These are phyloP conservation scores for Podospora didyma DNA, from an alignment of 495 filamentous ascomycete species.

Conservation along the genomic window DNA sequence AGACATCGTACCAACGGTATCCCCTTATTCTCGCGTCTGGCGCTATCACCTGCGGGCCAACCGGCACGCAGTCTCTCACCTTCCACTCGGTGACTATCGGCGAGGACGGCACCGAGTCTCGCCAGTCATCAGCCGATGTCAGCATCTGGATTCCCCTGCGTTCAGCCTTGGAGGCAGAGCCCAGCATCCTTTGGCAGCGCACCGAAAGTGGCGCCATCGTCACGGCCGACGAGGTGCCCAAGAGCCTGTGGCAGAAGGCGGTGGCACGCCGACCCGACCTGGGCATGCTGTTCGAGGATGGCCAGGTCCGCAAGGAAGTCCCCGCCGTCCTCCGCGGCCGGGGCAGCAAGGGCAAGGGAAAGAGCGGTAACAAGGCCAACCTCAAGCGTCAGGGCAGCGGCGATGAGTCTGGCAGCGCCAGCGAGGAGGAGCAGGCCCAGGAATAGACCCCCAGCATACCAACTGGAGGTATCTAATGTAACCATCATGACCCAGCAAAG, in stretches of 20 bases:
- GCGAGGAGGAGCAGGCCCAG: conserved; percentile 12
- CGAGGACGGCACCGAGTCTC: conserved; percentile 10
- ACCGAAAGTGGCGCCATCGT: conserved; percentile 27
- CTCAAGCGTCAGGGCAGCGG: conserved; percentile 25
- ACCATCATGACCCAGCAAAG: too few species aligned
- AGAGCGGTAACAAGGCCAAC: conserved; percentile 38
- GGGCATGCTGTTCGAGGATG: conserved; percentile 32
- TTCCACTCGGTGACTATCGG: conserved; percentile 23
- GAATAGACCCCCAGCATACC: not conserved
- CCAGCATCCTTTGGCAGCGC: conserved; percentile 25
- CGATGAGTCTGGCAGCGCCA: conserved; percentile 24
- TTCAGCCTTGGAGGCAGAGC: conserved; percentile 24
- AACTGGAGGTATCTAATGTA: too few species aligned
- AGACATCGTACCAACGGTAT: conserved; percentile 37
- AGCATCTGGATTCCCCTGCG: conserved; percentile 34
- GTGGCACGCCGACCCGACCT: conserved; percentile 31
- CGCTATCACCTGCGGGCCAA: conserved; percentile 29
- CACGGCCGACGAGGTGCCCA: conserved; percentile 29
- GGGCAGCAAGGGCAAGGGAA: conserved; percentile 34
- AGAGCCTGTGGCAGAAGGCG: conserved; percentile 32
- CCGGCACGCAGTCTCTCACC: conserved; percentile 21
- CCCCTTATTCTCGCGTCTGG: conserved; percentile 28
- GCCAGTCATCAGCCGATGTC: conserved; percentile 21
- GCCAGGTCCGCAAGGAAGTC: conserved; percentile 39
- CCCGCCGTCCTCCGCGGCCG: conserved; percentile 40